Evolutionary conservation across 192 early-diverging fungal genomes (phyloP), one percentile per base, ranked within the genome.

Genomic region (Rhizophagus clarus): DNA sequence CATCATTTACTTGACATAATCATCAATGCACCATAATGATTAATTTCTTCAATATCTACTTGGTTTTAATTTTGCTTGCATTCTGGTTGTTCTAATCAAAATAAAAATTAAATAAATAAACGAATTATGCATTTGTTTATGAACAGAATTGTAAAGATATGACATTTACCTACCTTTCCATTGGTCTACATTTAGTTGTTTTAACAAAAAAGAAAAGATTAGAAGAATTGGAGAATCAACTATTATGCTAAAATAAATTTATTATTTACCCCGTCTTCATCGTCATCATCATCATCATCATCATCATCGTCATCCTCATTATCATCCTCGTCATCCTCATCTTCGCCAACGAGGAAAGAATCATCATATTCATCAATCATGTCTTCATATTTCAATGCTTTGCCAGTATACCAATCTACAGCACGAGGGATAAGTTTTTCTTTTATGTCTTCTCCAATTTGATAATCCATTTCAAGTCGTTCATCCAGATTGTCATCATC

Each of bases 351-450:
- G n/a, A 83, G 79, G 42, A 72, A 72, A 74, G 45, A 40, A 3
- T 77, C 77, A 42, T 42, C 40, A 42, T 42, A 42, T 9, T 78
- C 63, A 20, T 67, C 76, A 37, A 79, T 9, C 0, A 66, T 76
- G n/a, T 94, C 91, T 78, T 95, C 94, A 85, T 94, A 95, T 77
- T 93, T 91, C 56, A 99, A 88, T 61, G 98, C 98, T 85, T 95
- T 94, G 83, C 98, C 98, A 26, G 98, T 99, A 89, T 99, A 99
- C 94, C 96, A 99, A 88, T 99, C 96, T 77, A 99, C 85, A 69
- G 98, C 98, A 83, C 90, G 91, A 74, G 98, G 97, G 63, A 99
- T 92, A 79, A 99, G 87, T 88, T 95, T 97, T 76, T 98, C 97
- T 92, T 99, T 99, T 88, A 99, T 92, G 84, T 97, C 93, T 85